Conservation (phyloP, 768 basidiomycete species). For the Boletus coccyginus region DNA sequence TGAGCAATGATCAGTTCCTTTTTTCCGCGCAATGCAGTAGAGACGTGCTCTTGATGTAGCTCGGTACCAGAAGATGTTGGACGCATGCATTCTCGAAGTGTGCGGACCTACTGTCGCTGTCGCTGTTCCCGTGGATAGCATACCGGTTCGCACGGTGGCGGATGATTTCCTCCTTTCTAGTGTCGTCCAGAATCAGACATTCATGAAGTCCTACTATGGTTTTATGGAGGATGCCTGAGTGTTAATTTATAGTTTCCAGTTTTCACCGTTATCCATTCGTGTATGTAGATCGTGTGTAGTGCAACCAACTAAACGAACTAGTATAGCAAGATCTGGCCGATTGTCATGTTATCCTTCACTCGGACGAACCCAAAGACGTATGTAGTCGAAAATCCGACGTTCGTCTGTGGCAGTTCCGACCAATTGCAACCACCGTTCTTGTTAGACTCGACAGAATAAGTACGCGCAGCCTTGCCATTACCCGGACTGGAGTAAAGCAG, state of each 20-base stretch:
- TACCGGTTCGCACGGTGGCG: conserved; percentile 4
- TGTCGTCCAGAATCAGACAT: conserved; percentile 10
- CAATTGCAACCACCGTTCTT: too few species aligned
- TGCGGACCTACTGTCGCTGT: neutral
- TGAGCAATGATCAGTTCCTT: conserved; percentile 20
- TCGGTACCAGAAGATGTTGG: conserved; percentile 25
- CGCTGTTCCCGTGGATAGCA: conserved; percentile 3
- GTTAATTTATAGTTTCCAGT: neutral
- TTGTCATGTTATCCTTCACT: too few species aligned
- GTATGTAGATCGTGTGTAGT: too few species aligned
- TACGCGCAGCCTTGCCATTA: too few species aligned
- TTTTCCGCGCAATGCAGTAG: neutral
- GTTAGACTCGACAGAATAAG: too few species aligned
- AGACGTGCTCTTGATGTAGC: conserved; percentile 5
- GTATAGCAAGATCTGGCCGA: too few species aligned
- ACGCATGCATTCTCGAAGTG: conserved; percentile 13
- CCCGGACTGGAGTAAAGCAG: too few species aligned
- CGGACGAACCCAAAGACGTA: too few species aligned
- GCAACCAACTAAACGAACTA: too few species aligned
- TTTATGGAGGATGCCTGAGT: conserved; percentile 5
- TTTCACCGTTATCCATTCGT: too few species aligned
- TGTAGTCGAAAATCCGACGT: too few species aligned
- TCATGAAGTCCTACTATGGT: conserved; percentile 7
- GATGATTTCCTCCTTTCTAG: conserved; percentile 9
- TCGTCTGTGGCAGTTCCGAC: too few species aligned